Conservation (phyloP, 441 rosid species). For the Pelargonium cotyledonis region DNA sequence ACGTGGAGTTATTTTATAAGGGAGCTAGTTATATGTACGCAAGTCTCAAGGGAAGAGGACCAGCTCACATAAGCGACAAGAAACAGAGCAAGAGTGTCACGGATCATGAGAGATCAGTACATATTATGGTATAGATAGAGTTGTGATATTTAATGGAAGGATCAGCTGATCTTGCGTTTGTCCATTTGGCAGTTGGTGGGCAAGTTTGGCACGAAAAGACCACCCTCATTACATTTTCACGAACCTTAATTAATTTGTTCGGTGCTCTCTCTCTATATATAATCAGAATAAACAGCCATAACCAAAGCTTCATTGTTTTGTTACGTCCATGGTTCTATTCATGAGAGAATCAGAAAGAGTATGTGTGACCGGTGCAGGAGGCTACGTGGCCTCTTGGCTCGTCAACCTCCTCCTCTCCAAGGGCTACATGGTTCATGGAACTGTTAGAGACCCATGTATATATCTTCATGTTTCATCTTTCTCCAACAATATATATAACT, state of each 20-base stretch:
- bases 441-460: constrained; percentile 5
- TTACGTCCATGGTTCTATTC: background rate
- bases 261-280: background rate
- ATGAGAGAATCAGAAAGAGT: constrained; percentile 3
- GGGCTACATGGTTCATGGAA: constrained; percentile 15
- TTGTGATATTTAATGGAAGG: background rate
- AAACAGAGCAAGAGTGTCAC: background rate
- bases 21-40: no score
- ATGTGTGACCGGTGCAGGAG: constrained; percentile 19
- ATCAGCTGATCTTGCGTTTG: background rate
- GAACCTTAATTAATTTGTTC: background rate
- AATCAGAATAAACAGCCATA: background rate
- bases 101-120: background rate
- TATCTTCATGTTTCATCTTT: no score
- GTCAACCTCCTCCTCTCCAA: constrained; percentile 16
- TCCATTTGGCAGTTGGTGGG: background rate
- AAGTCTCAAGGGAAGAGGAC: no score
- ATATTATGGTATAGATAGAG: background rate
- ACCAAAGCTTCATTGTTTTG: background rate
- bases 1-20: no score
- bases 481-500: no score
- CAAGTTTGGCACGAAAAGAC: background rate
- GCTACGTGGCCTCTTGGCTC: constrained; percentile 17
- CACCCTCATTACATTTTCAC: background rate
- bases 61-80: background rate